These are phyloP conservation scores for Hypoxylon sp. DNA, from an alignment of 2,329 filamentous ascomycete species.

Conservation along the genomic window DNA sequence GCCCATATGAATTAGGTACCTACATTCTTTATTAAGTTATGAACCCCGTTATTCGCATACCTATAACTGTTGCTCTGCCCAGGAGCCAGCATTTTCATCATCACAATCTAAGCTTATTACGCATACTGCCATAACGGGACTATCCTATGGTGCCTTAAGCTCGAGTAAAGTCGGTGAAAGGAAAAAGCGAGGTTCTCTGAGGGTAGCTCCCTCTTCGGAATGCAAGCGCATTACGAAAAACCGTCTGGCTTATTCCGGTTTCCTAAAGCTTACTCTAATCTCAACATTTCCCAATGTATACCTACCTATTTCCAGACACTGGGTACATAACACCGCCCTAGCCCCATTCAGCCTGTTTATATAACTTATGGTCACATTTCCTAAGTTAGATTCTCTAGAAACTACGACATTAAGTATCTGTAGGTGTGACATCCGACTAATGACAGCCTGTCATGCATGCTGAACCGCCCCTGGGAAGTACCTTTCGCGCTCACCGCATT, in stretches of 20 bases:
- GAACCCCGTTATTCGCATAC: not conserved
- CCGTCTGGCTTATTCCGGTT: not conserved
- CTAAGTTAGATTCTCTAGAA: not conserved
- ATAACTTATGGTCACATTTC: not conserved
- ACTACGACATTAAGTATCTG: not conserved
- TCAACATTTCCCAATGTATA: too few species aligned
- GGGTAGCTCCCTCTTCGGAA: not conserved
- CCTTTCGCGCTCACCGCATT: not conserved
- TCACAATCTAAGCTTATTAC: not conserved
- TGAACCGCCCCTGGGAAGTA: not conserved
- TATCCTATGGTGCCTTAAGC: not conserved
- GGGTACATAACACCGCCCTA: not conserved
- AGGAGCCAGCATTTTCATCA: not conserved
- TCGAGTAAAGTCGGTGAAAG: not conserved
- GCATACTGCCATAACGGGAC: not conserved
- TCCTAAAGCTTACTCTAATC: not conserved
- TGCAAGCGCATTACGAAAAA: not conserved
- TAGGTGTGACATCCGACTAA: not conserved
- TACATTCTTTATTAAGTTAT: not conserved
- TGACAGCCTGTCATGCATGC: not conserved
- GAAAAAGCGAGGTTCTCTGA: not conserved
- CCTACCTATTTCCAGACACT: not conserved
- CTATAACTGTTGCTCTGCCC: not conserved
- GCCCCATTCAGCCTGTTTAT: not conserved
- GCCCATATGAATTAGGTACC: not conserved